Base-by-base conservation (phyloP, 148 eudicot genomes). In the Rhododendron williamsianum region DNA sequence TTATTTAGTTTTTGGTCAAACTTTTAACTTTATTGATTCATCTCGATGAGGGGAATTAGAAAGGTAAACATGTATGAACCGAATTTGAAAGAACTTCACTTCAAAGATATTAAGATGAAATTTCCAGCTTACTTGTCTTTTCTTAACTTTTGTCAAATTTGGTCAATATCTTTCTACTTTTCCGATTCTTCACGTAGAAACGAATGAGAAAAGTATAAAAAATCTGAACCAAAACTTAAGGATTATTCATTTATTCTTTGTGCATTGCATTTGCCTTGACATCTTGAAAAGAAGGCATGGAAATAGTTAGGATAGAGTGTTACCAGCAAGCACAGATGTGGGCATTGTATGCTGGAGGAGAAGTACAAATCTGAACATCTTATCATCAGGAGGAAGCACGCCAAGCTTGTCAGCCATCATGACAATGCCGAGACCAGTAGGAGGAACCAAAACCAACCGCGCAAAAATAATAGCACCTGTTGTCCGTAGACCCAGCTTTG, bases 271-370 rank as follows among this genome's bases (percentile, higher is more conserved):
- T 67, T 27, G 60, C 33, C 78, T 43, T 69, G 71, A 25, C 27
- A 45, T 67, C 18, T 27, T 9, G n/a, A 69, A 83, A 83, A 69
- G 46, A n/a, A 83, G 18, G 30, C 6, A 71, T 82, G 41, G 46
- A 6, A 46, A 83, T 15, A 38, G 38, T 27, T 1, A 74, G 46
- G 36, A 49, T 52, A 30, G 6, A 33, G 7, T 33, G 81, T 82
- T 91, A 96, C 99, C 99, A 87, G 98, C 91, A 88, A 97, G 98
- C 85, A 97, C 96, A 25, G 99, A 97, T 45, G 99, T 97, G 71
- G 99, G 99, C 99, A 97, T 97, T 8, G 98, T 88, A 89, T 97
- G 92, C 89, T 97, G 99, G 72, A 97, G 98, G 56, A 97, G 95
- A 81, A 97, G 96, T 81, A 97, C 96, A 84, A 97, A 97, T 87